phyloP scores from a whole-genome alignment of 306 rosid genomes.

The Fragaria ananassa region DNA sequence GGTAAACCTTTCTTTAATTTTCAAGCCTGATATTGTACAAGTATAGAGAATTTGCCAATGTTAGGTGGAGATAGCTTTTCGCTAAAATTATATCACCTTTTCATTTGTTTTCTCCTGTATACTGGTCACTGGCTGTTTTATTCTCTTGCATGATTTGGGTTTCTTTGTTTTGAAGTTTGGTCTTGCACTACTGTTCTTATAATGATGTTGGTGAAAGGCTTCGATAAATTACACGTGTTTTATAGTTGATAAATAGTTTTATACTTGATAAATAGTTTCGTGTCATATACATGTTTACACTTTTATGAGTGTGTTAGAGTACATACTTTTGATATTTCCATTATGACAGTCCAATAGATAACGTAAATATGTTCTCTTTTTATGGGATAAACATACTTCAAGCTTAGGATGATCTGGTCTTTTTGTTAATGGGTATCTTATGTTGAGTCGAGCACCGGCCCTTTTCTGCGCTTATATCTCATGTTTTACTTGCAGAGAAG shows the following conservation, averaged over 20 bases:
- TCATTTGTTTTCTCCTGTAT: not conserved
- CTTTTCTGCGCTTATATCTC: conserved; percentile 8
- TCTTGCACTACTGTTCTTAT: not conserved
- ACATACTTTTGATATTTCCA: not conserved
- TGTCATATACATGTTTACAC: too few species aligned
- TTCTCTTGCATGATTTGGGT: not conserved
- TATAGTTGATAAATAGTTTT: not conserved
- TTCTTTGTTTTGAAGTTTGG: not conserved
- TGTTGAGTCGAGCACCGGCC: not conserved
- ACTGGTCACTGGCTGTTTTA: not conserved
- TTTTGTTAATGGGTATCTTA: not conserved
- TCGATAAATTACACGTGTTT: not conserved
- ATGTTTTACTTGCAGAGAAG: conserved; percentile 52
- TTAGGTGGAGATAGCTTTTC: not conserved
- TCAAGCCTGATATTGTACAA: not conserved
- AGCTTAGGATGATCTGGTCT: not conserved
- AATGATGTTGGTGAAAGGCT: not conserved
- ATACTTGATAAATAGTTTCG: not conserved
- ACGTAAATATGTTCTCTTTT: not conserved
- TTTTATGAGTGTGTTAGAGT: not conserved
- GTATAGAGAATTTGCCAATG: not conserved
- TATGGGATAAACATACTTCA: not conserved
- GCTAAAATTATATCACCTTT: not conserved
- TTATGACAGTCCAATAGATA: not conserved
- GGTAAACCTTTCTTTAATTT: conserved; percentile 31